These are phyloP conservation scores for Mycena galericulata DNA, from an alignment of 768 basidiomycete genomes.

Conservation along the genomic window DNA sequence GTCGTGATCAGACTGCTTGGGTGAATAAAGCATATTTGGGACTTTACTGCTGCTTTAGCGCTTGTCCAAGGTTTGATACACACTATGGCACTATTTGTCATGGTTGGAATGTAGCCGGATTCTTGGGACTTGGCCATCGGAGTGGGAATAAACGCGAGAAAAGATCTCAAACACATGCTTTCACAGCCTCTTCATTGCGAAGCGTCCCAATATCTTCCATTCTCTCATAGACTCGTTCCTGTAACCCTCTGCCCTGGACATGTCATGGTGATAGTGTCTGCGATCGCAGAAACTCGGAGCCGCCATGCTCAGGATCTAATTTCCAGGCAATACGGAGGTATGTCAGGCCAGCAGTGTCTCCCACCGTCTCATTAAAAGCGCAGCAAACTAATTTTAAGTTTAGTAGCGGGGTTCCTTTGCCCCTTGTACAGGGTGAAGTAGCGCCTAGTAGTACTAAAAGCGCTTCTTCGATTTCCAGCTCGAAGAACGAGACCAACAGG, in stretches of 20 bases:
- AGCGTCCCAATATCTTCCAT: slow-evolving; percentile 1
- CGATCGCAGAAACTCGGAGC: background rate
- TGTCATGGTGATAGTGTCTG: slow-evolving; percentile 1
- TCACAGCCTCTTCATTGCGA: background rate
- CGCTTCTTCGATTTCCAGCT: too few species aligned
- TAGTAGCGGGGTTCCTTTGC: background rate
- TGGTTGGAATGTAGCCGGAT: too few species aligned
- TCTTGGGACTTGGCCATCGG: slow-evolving; percentile 1
- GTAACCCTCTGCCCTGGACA: slow-evolving; percentile 1
- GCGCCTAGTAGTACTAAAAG: too few species aligned
- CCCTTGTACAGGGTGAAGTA: background rate
- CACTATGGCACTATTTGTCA: too few species aligned
- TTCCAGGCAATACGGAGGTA: background rate
- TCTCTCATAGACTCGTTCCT: background rate
- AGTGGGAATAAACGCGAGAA: slow-evolving; percentile 4
- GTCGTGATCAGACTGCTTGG: too few species aligned
- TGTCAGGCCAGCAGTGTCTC: background rate
- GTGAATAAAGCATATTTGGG: too few species aligned
- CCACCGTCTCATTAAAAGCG: slow-evolving; percentile 1
- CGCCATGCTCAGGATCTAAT: background rate
- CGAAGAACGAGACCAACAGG: too few species aligned
- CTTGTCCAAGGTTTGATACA: too few species aligned
- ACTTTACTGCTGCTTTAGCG: too few species aligned
- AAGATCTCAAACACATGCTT: background rate
- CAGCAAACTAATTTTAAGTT: slow-evolving; percentile 4